Evolutionary conservation across 768 basidiomycete genomes (phyloP), one percentile per base, ranked within the genome.

Genomic region (Mycena latifolia): DNA sequence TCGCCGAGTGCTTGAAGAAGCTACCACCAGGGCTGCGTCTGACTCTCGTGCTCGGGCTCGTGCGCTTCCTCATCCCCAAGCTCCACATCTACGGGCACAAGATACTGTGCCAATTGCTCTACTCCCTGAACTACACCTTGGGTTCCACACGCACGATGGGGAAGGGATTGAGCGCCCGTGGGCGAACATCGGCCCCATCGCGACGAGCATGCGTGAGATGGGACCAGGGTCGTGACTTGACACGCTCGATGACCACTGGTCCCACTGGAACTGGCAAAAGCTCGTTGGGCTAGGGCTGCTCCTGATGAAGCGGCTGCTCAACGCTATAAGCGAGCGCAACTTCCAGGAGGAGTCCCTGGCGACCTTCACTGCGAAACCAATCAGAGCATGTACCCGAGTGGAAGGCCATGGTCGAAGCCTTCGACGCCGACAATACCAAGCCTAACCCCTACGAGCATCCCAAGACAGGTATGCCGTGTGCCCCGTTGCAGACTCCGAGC

Each of bases 251-350:
- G 78, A 82, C 18, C 73, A 77, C 10, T 78, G 78, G 45, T 65
- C 67, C 9, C 76, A 79, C 48, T 75, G 69, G 54, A 82, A 86
- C 57, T 78, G 77, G 77, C 61, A 63, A 58, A 80, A 79, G 45
- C 53, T 75, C 7, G 66, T 65, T 6, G 52, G 45, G 2, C 28
- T 80, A 28, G 72, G 77, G 75, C 46, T 50, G 71, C 59, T 74
- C 0, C 66, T 56, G 25, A 33, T 15, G 41, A 50, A 43, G 48
- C 54, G 51, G 12, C 55, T 52, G 55, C 54, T 39, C 20, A 46
- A 9, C 18, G 57, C 47, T 27, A 55, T 61, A 25, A 3, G 2
- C n/a, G 63, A 61, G 47, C 41, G 58, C n/a, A 48, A 45, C 18
- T 27, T 56, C 9, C 68, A 69, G 24, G 18, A 25, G 45, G 51